Conservation (phyloP, 2,329 filamentous ascomycete species). For the Ramichloridium luteum region DNA sequence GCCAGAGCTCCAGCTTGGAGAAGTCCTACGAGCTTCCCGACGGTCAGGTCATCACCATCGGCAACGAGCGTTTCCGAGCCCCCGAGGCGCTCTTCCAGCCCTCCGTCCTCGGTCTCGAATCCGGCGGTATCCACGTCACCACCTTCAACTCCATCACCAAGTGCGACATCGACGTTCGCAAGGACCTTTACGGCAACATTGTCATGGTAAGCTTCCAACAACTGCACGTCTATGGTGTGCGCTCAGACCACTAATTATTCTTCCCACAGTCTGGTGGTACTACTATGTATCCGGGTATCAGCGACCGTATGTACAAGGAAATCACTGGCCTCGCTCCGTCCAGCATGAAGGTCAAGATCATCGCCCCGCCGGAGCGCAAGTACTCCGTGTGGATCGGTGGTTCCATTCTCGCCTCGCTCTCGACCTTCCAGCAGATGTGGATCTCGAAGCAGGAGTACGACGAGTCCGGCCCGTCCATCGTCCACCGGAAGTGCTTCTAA, state of each 20-base stretch:
- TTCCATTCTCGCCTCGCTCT: constrained; percentile 98
- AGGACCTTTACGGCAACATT: constrained; percentile 99
- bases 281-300: constrained; percentile 99
- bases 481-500: constrained; percentile 99
- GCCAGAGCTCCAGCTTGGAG: constrained; percentile 97
- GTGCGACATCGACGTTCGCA: constrained; percentile 99
- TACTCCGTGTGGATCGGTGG: constrained; percentile 99
- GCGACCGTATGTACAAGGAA: constrained; percentile 99
- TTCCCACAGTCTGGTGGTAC: constrained; percentile 83
- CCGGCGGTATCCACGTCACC: constrained; percentile 97
- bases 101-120: constrained; percentile 94
- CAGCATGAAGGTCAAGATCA: constrained; percentile 99
- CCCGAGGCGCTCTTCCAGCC: constrained; percentile 99
- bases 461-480: constrained; percentile 97
- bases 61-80: constrained; percentile 99
- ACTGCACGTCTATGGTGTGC: neutral
- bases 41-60: constrained; percentile 99
- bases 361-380: constrained; percentile 99
- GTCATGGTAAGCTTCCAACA: constrained; percentile 71
- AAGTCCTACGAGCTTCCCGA: constrained; percentile 99
- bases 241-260: constrained; percentile 4
- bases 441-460: constrained; percentile 99
- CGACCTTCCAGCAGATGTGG: constrained; percentile 99
- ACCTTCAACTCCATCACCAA: constrained; percentile 99
- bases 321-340: constrained; percentile 98